Percentiles rank a stretch among this genome's conserved stretches.
Evolutionary conservation across 352 stramenopile genomes (phyloP).

Genomic region (Pythium periplocum): DNA sequence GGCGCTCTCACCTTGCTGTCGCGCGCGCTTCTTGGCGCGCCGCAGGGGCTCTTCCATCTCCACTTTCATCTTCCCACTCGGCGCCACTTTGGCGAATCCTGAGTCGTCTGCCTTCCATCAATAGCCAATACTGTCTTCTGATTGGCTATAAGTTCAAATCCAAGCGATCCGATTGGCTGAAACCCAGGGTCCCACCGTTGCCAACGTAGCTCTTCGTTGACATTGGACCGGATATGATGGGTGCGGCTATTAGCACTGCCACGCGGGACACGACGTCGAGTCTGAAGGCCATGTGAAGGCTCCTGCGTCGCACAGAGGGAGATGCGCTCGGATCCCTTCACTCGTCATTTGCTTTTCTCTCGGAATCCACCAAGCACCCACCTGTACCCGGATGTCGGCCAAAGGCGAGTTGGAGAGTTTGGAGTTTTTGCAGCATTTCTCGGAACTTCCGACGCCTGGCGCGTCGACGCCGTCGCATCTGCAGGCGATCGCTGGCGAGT

Average conservation of each 20-base stretch:
- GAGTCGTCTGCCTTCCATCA: conserved; percentile 10
- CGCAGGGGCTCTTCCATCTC: conserved; percentile 18
- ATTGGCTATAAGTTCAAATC: conserved; percentile 10
- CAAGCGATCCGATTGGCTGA: conserved; percentile 7
- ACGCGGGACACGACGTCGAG: too few species aligned
- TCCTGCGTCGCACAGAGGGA: too few species aligned
- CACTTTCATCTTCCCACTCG: conserved; percentile 9
- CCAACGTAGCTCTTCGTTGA: too few species aligned
- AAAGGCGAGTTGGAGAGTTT: conserved; percentile 15
- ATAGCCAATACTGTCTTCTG: neutral
- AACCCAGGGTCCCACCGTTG: neutral
- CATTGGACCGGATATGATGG: too few species aligned
- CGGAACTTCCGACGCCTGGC: conserved; percentile 5
- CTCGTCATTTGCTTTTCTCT: too few species aligned
- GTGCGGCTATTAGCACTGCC: too few species aligned
- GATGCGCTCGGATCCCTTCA: too few species aligned
- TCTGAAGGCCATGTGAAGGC: too few species aligned
- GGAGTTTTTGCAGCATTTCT: conserved; percentile 17
- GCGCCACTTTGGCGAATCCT: too few species aligned
- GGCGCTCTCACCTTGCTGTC: conserved; percentile 66
- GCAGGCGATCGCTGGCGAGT: too few species aligned
- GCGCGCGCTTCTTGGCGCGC: conserved; percentile 43
- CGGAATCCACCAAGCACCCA: too few species aligned
- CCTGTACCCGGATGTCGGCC: neutral
- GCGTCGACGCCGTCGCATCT: neutral